These are phyloP conservation scores for Talaromyces thailandensis DNA, from an alignment of 495 filamentous ascomycete species.

Conservation along the genomic window DNA sequence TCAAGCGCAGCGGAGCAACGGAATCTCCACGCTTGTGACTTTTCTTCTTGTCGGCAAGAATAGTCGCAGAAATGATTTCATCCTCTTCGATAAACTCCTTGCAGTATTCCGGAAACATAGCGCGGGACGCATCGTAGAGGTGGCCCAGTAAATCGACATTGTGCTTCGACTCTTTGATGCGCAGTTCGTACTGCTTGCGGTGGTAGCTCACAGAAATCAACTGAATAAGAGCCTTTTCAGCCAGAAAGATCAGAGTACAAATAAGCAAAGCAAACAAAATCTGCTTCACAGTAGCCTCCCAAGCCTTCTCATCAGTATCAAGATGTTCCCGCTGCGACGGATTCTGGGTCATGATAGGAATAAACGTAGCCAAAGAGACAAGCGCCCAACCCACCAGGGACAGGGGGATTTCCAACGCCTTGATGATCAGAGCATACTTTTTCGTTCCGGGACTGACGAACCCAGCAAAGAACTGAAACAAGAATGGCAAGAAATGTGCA, in stretches of 20 bases:
- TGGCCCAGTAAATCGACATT: conserved; percentile 69
- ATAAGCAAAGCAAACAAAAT: conserved; percentile 72
- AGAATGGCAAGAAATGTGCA: conserved; percentile 63
- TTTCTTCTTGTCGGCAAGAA: conserved; percentile 39
- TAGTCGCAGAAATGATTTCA: conserved; percentile 74
- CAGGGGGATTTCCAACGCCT: conserved; percentile 72
- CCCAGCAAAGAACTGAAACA: conserved; percentile 83
- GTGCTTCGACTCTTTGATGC: conserved; percentile 83
- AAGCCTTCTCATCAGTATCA: conserved; percentile 31
- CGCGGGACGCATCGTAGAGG: conserved; percentile 81
- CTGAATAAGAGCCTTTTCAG: conserved; percentile 78
- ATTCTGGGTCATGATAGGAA: conserved; percentile 52
- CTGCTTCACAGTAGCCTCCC: conserved; percentile 56
- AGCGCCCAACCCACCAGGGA: conserved; percentile 84
- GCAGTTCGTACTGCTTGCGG: conserved; percentile 78
- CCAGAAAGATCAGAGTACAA: conserved; percentile 66
- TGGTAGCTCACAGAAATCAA: conserved; percentile 93
- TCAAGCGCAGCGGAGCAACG: conserved; percentile 65
- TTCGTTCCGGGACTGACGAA: conserved; percentile 85
- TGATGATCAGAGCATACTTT: conserved; percentile 82
- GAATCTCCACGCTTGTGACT: conserved; percentile 44
- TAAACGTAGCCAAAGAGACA: conserved; percentile 69
- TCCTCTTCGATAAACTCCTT: conserved; percentile 87
- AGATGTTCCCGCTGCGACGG: conserved; percentile 19
- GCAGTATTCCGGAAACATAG: conserved; percentile 86